Evolutionary conservation across 2,329 filamentous ascomycete species (phyloP), one percentile per base, ranked within the genome.

Genomic region (Xylaria sp.): DNA sequence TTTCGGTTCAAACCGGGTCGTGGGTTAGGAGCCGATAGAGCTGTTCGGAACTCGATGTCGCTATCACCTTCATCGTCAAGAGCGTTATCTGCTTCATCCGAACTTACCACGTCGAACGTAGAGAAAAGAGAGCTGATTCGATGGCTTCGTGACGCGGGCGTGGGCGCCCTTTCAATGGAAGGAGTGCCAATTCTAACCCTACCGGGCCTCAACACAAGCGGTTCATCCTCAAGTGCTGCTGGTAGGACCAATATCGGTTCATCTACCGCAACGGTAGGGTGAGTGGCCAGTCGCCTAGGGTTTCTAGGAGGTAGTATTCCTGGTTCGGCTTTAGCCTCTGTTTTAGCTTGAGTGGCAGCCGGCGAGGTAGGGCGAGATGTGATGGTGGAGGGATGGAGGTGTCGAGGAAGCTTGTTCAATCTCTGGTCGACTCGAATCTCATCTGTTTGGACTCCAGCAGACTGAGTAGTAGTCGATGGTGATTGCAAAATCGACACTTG

Each of bases 101-200:
- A 87, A 68, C 85, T 91, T 50, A 79, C 80, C 10, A 84, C 84
- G 52, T 93, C 90, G 66, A 95, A 94, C 0, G 90, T 90, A 37
- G 90, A 89, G 73, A 94, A 94, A n/a, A 95, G 78, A 70, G 90
- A 94, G 74, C 89, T 93, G 53, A 90, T 87, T 58, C 90, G 82
- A 69, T 89, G 86, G 0, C 90, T 89, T 13, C 87, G 83, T 61
- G 87, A 83, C 70, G 89, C 79, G 1, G 85, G 82, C 1, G 89
- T 79, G 1, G 85, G 82, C 1, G 81, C 80, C 56, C 80, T 82
- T 11, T 83, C 79, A 58, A 74, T 76, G 1, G 86, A 85, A 47
- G 92, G 75, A 1, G 89, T 88, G 0, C 89, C 89, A 68, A 92
- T 87, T 67, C 94, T 90, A 67, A 92, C 92, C 71, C 91, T 91